Evolutionary conservation across 2,329 filamentous ascomycete genomes (phyloP).

Genomic region (Sclerotinia subarctica): DNA sequence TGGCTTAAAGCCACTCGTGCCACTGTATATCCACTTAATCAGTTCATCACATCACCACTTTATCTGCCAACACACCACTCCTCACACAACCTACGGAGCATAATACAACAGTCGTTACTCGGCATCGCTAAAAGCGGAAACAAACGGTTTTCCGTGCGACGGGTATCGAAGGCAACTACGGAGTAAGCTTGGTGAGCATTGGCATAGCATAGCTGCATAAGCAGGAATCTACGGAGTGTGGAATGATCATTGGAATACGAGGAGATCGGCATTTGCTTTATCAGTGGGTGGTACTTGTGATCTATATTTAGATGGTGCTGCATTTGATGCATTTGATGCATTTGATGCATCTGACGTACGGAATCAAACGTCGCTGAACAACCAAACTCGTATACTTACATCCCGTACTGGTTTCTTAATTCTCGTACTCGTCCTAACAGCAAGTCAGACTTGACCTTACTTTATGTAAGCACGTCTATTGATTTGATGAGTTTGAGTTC

Average conservation of each 20-base stretch:
- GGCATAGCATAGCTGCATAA: background rate
- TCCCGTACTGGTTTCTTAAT: background rate
- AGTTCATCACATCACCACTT: background rate
- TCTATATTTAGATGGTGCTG: background rate
- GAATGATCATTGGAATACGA: constrained; percentile 3
- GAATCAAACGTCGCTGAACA: background rate
- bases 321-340: background rate
- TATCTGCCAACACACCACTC: constrained; percentile 7
- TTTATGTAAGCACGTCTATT: background rate
- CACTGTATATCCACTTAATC: background rate
- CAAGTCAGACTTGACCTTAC: background rate
- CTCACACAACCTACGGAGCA: background rate
- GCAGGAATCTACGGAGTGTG: background rate
- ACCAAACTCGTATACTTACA: background rate
- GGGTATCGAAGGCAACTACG: background rate
- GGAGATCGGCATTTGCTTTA: constrained; percentile 1
- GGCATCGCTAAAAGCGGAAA: background rate
- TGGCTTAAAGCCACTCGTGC: background rate
- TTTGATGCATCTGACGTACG: background rate
- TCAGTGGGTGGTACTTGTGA: background rate
- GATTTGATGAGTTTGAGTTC: too few relatives aligned
- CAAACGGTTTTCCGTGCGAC: too few relatives aligned
- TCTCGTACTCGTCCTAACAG: background rate
- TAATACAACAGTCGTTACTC: background rate
- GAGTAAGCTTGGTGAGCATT: background rate